Base-by-base conservation (phyloP, 2,329 filamentous ascomycete genomes). In the Xylariaceae sp. region DNA sequence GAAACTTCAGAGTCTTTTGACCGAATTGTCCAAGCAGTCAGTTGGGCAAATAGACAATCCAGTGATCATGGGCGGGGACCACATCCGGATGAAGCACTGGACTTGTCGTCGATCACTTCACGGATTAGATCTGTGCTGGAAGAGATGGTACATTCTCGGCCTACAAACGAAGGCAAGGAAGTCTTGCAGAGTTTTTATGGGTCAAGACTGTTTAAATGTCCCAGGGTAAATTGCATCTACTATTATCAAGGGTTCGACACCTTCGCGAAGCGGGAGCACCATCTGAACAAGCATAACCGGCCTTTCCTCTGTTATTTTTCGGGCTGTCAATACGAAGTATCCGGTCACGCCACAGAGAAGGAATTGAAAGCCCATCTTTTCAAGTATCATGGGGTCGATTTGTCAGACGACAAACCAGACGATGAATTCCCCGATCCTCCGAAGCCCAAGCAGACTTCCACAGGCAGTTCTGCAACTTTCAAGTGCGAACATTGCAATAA, bases 221-320 rank as follows among this genome's bases (percentile, higher is more conserved):
- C 53, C 22, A 40, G 45, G 33, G 54, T 67, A 21, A 69, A 62
- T 12, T 70, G 68, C 48, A 56, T 57, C 27, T 63, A 60, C 51
- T 71, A 68, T 45, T 62, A 66, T 21, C 55, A 68, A 38, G 68
- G 68, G 0, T 71, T 70, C 49, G 48, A 41, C 3, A 63, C 60
- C 16, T 36, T 32, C 1, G 52, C 53, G 39, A 40, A 55, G n/a
- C 54, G 62, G 20, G 61, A 68, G 12, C 35, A 55, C 6, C 67
- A 71, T 47, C 44, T 65, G 41, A 50, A 59, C 27, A 52, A 60
- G 12, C 68, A 71, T 40, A 56, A 61, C 4, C 60, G 64, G 4
- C 65, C 66, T 0, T 68, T 57, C 40, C 55, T 63, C 19, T 70
- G 67, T 42, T 55, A 61, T 5, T 53, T 65, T 5, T 37, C 47